phyloP scores from a whole-genome alignment of 768 basidiomycete genomes.

The Rhodotorula sphaerocarpa region DNA sequence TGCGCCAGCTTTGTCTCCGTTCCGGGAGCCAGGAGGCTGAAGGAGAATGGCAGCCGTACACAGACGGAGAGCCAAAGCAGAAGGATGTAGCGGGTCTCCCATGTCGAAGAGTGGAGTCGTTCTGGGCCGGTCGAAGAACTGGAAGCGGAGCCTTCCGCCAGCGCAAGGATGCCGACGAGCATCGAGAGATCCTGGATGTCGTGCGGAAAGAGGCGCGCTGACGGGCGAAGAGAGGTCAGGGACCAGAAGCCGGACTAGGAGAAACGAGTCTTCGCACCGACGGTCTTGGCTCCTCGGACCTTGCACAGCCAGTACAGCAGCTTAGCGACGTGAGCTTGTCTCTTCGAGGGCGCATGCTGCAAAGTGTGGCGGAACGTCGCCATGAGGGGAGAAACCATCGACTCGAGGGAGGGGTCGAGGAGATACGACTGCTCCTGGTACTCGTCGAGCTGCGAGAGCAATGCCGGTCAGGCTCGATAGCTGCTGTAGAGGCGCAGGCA shows the following conservation, averaged over 20 bases:
- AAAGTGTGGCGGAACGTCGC: conserved; percentile 56
- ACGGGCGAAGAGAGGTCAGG: conserved; percentile 69
- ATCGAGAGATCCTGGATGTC: conserved; percentile 22
- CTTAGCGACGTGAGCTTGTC: conserved; percentile 49
- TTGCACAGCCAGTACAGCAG: conserved; percentile 76
- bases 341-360: conserved; percentile 36
- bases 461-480: not conserved
- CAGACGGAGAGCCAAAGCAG: conserved; percentile 91
- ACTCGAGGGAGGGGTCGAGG: conserved; percentile 78
- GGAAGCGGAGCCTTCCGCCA: conserved; percentile 45
- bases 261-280: too few species aligned
- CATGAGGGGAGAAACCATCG: conserved; percentile 67
- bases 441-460: conserved; percentile 57
- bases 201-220: conserved; percentile 45
- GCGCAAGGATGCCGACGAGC: not conserved
- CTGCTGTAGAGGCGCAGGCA: accelerated
- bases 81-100: conserved; percentile 74
- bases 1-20: conserved; percentile 56
- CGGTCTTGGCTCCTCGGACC: conserved; percentile 79
- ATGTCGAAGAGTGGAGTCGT: too few species aligned
- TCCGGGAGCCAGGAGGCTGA: conserved; percentile 51
- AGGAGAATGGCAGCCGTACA: conserved; percentile 84
- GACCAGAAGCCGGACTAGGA: conserved; percentile 76
- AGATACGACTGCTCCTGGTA: conserved; percentile 92
- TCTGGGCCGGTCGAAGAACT: too few species aligned